A percentile compares a stretch with the other conserved stretches of the same genome.
Evolutionary conservation across 495 filamentous ascomycete genomes (phyloP).

Genomic region (Melanomma pulvis-pyrius): DNA sequence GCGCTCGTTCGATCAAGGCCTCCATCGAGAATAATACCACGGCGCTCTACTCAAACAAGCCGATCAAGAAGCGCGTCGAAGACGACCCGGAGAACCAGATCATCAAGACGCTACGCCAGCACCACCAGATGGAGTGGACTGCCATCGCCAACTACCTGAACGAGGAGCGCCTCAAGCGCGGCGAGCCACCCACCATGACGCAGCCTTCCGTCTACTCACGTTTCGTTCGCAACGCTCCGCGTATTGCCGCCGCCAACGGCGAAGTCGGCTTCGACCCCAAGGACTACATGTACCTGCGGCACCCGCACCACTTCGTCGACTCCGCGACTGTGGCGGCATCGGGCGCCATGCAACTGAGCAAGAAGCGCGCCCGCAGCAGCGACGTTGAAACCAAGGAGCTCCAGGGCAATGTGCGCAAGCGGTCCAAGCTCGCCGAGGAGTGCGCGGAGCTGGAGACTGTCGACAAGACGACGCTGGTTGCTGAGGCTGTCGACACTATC

Average conservation of each 20-base stretch:
- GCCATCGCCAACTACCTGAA: slow-evolving; percentile 40
- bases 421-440: neutral
- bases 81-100: slow-evolving; percentile 40
- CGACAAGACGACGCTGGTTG: slow-evolving; percentile 15
- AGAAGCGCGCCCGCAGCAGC: slow-evolving; percentile 1
- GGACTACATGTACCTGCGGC: slow-evolving; percentile 36
- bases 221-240: slow-evolving; percentile 42
- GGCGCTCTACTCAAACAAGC: neutral
- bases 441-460: slow-evolving; percentile 12
- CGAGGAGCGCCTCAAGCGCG: slow-evolving; percentile 26
- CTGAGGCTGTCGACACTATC: slow-evolving; percentile 11
- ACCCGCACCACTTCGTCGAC: slow-evolving; percentile 11
- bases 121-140: slow-evolving; percentile 31
- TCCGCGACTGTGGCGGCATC: neutral
- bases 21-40: neutral
- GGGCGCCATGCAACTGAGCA: neutral
- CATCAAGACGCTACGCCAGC: slow-evolving; percentile 38
- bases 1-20: neutral
- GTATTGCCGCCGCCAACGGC: slow-evolving; percentile 35
- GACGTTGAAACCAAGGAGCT: neutral
- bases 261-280: slow-evolving; percentile 36
- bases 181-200: slow-evolving; percentile 30
- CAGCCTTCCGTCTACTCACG: slow-evolving; percentile 41
- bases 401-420: slow-evolving; percentile 10
- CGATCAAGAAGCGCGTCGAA: slow-evolving; percentile 18